Evolutionary conservation across 176 grass and related monocot species (phyloP).

Genomic region (Eragrostis nindensis): DNA sequence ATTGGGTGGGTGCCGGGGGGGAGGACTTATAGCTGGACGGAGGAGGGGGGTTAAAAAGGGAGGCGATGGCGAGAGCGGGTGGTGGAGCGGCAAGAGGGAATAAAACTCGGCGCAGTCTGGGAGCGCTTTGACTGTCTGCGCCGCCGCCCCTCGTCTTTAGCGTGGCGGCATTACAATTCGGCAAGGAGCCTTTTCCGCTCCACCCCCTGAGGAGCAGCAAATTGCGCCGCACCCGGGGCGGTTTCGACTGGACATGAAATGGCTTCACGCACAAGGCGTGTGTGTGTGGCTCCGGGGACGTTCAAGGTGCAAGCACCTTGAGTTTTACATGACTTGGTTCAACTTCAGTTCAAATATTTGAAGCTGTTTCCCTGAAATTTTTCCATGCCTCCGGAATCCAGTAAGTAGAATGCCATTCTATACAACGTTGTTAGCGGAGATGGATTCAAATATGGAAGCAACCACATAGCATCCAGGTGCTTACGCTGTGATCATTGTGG

Average conservation of each 20-base stretch:
- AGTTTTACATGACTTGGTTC: too few relatives aligned
- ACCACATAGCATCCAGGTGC: too few relatives aligned
- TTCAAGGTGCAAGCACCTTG: not conserved
- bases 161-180: conserved; percentile 44
- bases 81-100: conserved; percentile 60
- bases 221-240: not conserved
- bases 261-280: not conserved
- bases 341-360: too few relatives aligned
- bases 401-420: too few relatives aligned
- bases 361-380: too few relatives aligned
- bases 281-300: not conserved
- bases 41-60: conserved; percentile 40
- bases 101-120: conserved; percentile 68
- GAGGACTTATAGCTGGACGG: conserved; percentile 33
- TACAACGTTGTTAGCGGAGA: too few relatives aligned
- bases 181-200: not conserved
- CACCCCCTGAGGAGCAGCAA: not conserved
- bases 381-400: too few relatives aligned
- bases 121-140: conserved; percentile 74
- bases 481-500: too few relatives aligned
- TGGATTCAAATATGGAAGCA: too few relatives aligned
- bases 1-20: conserved; percentile 2
- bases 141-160: conserved; percentile 62
- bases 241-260: not conserved
- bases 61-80: conserved; percentile 40